Conservation (phyloP, 179 eudicot genomes). For the Drosera spatulata region DNA sequence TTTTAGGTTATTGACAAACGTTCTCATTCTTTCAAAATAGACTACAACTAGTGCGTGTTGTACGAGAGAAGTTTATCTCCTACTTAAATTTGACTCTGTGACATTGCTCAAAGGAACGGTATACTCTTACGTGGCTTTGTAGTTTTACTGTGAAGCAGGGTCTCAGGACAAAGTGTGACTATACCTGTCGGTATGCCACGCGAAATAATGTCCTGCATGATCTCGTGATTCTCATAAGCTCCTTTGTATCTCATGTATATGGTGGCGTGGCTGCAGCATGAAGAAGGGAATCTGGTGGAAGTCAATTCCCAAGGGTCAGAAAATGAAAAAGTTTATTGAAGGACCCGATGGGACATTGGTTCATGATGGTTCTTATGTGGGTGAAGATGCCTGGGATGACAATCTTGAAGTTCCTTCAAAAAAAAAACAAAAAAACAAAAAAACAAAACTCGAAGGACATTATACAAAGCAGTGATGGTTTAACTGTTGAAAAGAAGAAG, state of each 20-base stretch:
- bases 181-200: no score
- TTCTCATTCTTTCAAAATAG: no score
- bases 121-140: no score
- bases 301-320: conserved; percentile 77
- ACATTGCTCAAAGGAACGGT: no score
- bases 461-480: conserved; percentile 31
- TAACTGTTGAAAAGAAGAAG: conserved; percentile 44
- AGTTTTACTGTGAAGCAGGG: no score
- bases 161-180: no score
- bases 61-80: no score
- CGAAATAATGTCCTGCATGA: no score
- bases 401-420: conserved; percentile 34
- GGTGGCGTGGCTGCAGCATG: conserved; percentile 26
- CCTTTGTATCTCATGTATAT: neutral
- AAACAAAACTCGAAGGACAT: conserved; percentile 33
- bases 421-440: no score
- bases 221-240: neutral
- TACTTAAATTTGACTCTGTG: no score
- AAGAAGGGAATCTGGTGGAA: conserved; percentile 88
- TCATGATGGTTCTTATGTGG: conserved; percentile 75
- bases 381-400: conserved; percentile 95
- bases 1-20: no score
- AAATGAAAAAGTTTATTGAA: conserved; percentile 71
- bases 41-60: no score
- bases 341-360: conserved; percentile 64